Evolutionary conservation across 2,329 filamentous ascomycete genomes (phyloP), one percentile per base, ranked within the genome.

Genomic region (Colletotrichum gloeosporioides): DNA sequence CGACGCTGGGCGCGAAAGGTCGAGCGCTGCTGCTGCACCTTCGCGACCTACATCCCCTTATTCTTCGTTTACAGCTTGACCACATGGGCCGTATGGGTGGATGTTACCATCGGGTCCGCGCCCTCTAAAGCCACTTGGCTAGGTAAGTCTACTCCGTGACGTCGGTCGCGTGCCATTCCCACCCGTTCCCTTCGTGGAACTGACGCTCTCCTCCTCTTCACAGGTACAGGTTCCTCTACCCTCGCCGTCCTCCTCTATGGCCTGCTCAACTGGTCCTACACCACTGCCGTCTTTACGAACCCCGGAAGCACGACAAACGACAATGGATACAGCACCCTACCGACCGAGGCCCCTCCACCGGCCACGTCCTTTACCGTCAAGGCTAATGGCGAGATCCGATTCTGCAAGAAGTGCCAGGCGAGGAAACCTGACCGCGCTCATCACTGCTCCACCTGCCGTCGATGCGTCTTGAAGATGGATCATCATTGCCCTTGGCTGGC

Each of bases 401-500:
- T 94, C 88, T 99, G 97, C 90, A 99, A 99, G 87, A 99, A 99
- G 87, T 99, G 97, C 85, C 95, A 98, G 87, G 93, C 93, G 69
- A 92, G 95, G 78, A 99, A 99, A 87, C 97, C 97, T 57, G 97
- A 99, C 86, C 95, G 97, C 77, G 93, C 96, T 36, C 97, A 99
- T 85, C 97, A 99, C 88, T 99, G 97, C 89, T 98, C 95, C 13
- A 98, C 96, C 6, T 99, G 97, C 86, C 92, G 94, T 79, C 94
- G 94, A 82, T 99, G 97, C 84, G 96, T 99, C 31, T 89, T 99
- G 84, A 99, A 99, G 89, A 99, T 99, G 97, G 97, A 99, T 83
- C 97, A 99, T 85, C 97, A 99, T 87, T 99, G 97, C 84, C 97
- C 97, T 18, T 99, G 97, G 97, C 90, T 99, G 66, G 96, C 97